phyloP scores from a whole-genome alignment of 1,284 basidiomycete genomes.

The Heterobasidion occidentale region DNA sequence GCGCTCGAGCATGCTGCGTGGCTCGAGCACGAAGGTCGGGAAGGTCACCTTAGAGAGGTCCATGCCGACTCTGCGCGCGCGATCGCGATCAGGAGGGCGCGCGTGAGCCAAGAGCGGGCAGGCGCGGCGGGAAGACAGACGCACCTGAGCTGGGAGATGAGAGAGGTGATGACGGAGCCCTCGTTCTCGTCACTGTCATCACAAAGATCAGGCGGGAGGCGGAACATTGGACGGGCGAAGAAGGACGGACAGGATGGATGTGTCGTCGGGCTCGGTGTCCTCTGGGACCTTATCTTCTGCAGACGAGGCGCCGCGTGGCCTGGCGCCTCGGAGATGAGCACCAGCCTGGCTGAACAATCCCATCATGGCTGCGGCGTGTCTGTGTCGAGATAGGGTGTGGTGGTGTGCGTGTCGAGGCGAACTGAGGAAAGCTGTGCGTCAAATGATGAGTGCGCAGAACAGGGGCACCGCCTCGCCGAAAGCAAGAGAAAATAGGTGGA shows the following conservation, averaged over 20 bases:
- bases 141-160: constrained; percentile 82
- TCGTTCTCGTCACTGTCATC: constrained; percentile 62
- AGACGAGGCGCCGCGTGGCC: constrained; percentile 37
- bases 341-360: constrained; percentile 48
- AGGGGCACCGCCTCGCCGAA: neutral
- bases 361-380: constrained; percentile 44
- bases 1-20: constrained; percentile 88
- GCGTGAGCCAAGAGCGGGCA: neutral
- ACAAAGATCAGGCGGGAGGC: constrained; percentile 18
- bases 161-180: constrained; percentile 69
- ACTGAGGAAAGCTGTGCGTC: neutral
- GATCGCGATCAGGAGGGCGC: neutral
- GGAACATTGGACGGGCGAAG: constrained; percentile 11
- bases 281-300: constrained; percentile 65
- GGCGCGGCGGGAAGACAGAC: constrained; percentile 7
- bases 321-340: constrained; percentile 22
- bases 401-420: neutral
- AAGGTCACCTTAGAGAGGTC: constrained; percentile 92
- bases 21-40: constrained; percentile 92
- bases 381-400: neutral
- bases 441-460: neutral
- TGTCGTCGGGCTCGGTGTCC: constrained; percentile 77
- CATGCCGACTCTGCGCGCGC: constrained; percentile 76
- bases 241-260: constrained; percentile 69
- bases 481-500: neutral